A percentile compares a stretch with the other conserved stretches of the same genome.
These are phyloP conservation scores for Jaltomata sinuosa DNA, from an alignment of 257 asterid species.

Conservation along the genomic window DNA sequence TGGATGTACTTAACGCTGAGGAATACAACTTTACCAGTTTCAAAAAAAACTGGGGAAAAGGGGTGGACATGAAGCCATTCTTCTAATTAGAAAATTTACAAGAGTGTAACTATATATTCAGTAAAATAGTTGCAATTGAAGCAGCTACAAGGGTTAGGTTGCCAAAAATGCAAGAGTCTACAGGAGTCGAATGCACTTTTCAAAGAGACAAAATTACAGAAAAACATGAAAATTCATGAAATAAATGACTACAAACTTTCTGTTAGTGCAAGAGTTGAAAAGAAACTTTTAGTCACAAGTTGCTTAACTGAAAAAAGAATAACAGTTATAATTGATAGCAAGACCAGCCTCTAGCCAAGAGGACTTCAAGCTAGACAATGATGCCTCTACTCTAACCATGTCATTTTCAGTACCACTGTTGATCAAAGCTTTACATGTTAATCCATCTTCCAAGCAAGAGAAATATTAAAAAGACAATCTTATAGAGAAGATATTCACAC, in stretches of 20 bases:
- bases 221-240: neutral
- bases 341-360: neutral
- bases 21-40: no score
- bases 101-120: neutral
- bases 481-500: neutral
- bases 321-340: neutral
- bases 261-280: neutral
- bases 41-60: neutral
- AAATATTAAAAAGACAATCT: neutral
- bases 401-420: neutral
- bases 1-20: no score
- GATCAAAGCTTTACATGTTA: neutral
- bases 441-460: neutral
- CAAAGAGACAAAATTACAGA: neutral
- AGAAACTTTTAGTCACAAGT: neutral
- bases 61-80: neutral
- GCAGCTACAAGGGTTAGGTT: neutral
- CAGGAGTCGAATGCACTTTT: neutral
- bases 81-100: neutral
- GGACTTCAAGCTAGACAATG: neutral
- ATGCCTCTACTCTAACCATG: neutral
- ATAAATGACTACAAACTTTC: neutral
- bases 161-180: neutral
- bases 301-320: neutral
- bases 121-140: neutral